Percentiles rank a stretch among this genome's conserved stretches.
Conservation (phyloP, 1,139 yeast genomes). For the Suhomyces bribrorum region DNA sequence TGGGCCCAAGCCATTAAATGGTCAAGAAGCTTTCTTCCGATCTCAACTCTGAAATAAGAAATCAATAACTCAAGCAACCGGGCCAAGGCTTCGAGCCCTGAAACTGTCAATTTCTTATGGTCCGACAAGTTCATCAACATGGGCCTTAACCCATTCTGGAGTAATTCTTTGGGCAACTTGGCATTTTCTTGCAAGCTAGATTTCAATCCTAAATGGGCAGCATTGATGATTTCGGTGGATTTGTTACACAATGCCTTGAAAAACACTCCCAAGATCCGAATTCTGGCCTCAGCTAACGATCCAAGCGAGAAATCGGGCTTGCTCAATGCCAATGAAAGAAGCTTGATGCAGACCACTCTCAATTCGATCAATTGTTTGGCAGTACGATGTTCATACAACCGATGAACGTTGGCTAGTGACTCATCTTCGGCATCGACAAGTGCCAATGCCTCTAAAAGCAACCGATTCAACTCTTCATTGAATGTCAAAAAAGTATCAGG, state of each 20-base stretch:
- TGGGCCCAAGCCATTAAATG: constrained; percentile 98
- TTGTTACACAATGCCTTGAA: constrained; percentile 90
- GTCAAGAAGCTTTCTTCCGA: constrained; percentile 88
- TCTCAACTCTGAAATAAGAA: constrained; percentile 93
- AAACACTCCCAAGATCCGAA: constrained; percentile 86
- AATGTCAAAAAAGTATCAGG: constrained; percentile 82
- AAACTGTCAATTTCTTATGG: constrained; percentile 83
- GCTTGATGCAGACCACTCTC: constrained; percentile 83
- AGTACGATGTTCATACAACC: constrained; percentile 83
- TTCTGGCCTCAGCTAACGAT: constrained; percentile 80
- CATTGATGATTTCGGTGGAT: constrained; percentile 85
- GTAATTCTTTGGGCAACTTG: constrained; percentile 85
- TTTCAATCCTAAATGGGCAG: constrained; percentile 87
- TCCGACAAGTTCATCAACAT: constrained; percentile 94
- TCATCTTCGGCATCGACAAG: constrained; percentile 98
- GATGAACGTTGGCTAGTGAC: constrained; percentile 82
- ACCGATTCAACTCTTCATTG: constrained; percentile 82
- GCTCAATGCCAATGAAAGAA: constrained; percentile 80
- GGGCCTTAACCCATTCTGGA: constrained; percentile 93
- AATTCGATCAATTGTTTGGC: constrained; percentile 83
- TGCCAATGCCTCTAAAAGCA: constrained; percentile 87
- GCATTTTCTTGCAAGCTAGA: constrained; percentile 83
- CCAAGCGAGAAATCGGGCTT: constrained; percentile 76
- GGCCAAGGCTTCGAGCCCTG: constrained; percentile 90
- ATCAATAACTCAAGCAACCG: constrained; percentile 81